Conservation (phyloP, 2,329 filamentous ascomycete species). For the Stenocarpella maydis region DNA sequence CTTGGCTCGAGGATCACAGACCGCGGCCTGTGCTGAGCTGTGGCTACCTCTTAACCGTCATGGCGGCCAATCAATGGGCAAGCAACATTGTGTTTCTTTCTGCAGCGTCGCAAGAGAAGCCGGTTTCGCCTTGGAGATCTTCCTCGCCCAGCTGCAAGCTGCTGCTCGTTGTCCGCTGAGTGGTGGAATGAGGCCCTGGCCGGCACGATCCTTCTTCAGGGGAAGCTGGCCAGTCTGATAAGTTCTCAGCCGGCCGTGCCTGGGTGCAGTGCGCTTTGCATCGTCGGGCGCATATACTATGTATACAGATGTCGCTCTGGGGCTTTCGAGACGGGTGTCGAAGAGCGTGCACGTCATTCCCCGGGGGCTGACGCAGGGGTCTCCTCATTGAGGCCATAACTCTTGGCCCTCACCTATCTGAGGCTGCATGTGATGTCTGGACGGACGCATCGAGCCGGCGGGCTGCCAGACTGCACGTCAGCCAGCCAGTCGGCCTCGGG, state of each 20-base stretch:
- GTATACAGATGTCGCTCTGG: no score
- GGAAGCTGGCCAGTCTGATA: not conserved
- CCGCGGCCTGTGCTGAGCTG: not conserved
- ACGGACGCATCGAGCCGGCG: not conserved
- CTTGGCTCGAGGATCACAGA: constrained; percentile 2
- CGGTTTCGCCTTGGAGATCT: not conserved
- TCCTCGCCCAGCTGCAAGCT: not conserved
- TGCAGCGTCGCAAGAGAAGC: not conserved
- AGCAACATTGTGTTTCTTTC: no score
- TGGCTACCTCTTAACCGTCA: not conserved
- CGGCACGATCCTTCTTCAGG: not conserved
- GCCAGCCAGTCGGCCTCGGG: not conserved
- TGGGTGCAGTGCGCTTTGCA: no score
- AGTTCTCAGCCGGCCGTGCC: no score
- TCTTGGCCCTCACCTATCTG: not conserved
- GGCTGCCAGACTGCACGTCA: not conserved
- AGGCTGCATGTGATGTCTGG: no score
- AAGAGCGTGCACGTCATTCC: not conserved
- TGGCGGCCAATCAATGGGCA: no score
- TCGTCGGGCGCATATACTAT: no score
- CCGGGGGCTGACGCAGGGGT: not conserved
- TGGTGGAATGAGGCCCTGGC: not conserved
- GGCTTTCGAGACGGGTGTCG: not conserved
- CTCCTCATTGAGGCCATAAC: not conserved
- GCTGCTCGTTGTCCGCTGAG: not conserved